Conservation (phyloP, 768 basidiomycete genomes). For the Amanita rubescens region DNA sequence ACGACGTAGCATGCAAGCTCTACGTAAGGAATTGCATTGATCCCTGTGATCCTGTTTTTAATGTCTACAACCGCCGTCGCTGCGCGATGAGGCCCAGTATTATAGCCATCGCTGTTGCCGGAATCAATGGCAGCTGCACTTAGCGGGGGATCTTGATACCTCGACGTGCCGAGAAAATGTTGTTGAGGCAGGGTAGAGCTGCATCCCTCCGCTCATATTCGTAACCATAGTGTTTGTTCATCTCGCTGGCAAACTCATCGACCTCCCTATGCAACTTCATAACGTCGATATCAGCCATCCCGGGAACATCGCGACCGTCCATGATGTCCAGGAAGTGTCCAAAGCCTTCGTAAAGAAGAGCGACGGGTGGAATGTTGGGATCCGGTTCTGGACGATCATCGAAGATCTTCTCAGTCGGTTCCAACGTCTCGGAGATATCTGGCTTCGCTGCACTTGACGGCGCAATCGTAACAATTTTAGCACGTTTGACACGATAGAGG, state of each 20-base stretch:
- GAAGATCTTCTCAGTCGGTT: constrained; percentile 11
- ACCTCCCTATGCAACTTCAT: constrained; percentile 5
- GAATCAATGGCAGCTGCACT: constrained; percentile 3
- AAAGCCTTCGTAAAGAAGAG: constrained; percentile 18
- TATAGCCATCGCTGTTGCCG: constrained; percentile 4
- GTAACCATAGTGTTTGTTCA: constrained; percentile 4
- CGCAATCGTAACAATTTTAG: constrained; percentile 2
- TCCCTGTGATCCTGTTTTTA: neutral
- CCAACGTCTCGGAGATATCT: neutral
- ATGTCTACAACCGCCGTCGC: constrained; percentile 5
- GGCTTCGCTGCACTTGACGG: constrained; percentile 6
- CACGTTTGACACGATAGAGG: constrained; percentile 3
- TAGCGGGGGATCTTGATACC: neutral
- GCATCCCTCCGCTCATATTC: constrained; percentile 7
- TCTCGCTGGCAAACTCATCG: constrained; percentile 11
- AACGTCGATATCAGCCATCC: constrained; percentile 5
- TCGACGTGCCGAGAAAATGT: constrained; percentile 4
- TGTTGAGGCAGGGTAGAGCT: constrained; percentile 6
- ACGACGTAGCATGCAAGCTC: constrained; percentile 17
- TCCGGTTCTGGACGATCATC: constrained; percentile 18
- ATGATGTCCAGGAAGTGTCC: constrained; percentile 18
- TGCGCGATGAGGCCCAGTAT: constrained; percentile 2
- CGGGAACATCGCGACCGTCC: constrained; percentile 9
- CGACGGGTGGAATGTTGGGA: constrained; percentile 8
- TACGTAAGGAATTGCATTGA: neutral